Evolutionary conservation across 2,329 filamentous ascomycete genomes (phyloP), one percentile per base, ranked within the genome.

Genomic region (Cylindrodendrum hubeiense): DNA sequence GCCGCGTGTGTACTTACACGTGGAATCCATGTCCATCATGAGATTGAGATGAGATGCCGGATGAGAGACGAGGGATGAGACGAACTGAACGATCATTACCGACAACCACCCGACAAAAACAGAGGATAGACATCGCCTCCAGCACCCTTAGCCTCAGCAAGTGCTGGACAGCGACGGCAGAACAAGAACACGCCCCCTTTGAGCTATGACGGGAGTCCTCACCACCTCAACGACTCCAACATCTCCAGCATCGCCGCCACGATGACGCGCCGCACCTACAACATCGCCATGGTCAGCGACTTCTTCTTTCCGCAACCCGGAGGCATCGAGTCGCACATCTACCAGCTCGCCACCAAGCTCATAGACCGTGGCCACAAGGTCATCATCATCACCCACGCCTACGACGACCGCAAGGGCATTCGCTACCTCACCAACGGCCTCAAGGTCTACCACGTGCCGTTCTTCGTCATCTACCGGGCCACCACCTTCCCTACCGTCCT

Each of bases 241-340:
- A 37, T 28, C 52, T 57, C 61, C 60, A 44, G 50, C 53, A 44
- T 39, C 61, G 60, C 68, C 71, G 67, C 74, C 79, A 80, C 71
- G 60, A 88, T 86, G 81, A 80, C 84, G 72, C 86, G 83, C 72
- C 84, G 84, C 69, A 88, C 86, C 33, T 91, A 90, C 80, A 91
- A 89, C 76, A 91, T 91, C 81, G 89, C 89, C 68, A 99, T 99
- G 96, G 93, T 98, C 79, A 95, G 95, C 87, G 96, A 99, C 85
- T 98, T 97, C 87, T 99, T 99, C 90, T 99, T 97, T 78, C 96
- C 96, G 15, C 95, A 98, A 77, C 95, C 96, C 56, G 95, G 96
- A 77, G 96, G 96, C 74, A 90, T 99, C 70, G 96, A 99, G 83
- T 97, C 94, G 80, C 96, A 99, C 82, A 98, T 99, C 74, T 99